These are phyloP conservation scores for Stephanocyclus meneghinianus DNA, from an alignment of 352 stramenopile genomes.

Conservation along the genomic window DNA sequence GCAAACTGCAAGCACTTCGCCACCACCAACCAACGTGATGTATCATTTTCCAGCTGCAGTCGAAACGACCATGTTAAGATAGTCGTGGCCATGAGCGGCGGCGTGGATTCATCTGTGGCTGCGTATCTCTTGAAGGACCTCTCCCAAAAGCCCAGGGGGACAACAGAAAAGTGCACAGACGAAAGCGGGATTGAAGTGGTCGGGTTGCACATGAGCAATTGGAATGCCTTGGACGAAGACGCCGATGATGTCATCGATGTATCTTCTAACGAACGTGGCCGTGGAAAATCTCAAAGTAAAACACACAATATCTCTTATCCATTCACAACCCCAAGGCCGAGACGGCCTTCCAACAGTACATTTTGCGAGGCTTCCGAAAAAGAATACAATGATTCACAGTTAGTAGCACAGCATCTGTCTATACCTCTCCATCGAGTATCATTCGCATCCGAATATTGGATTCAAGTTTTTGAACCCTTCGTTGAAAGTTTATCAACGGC, in stretches of 20 bases:
- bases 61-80: constrained; percentile 62
- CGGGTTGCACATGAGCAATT: constrained; percentile 99
- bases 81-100: constrained; percentile 95
- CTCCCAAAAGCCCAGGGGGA: background rate
- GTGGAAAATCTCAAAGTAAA: constrained; percentile 13
- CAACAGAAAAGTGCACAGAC: constrained; percentile 5
- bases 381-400: constrained; percentile 91
- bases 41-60: no score
- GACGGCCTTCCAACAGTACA: constrained; percentile 49
- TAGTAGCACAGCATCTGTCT: constrained; percentile 88
- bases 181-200: constrained; percentile 80
- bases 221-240: constrained; percentile 92
- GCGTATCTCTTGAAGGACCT: constrained; percentile 88
- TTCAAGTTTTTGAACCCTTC: constrained; percentile 95
- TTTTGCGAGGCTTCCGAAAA: constrained; percentile 86
- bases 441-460: constrained; percentile 92
- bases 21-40: no score
- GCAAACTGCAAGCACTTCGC: no score
- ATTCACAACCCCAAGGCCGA: background rate
- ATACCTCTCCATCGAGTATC: constrained; percentile 86
- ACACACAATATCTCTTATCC: background rate
- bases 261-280: background rate
- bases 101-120: constrained; percentile 96
- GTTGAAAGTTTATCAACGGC: constrained; percentile 79
- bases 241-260: constrained; percentile 2